Percentiles rank a stretch among this genome's conserved stretches.
These are phyloP conservation scores for Ganoderma boninense DNA, from an alignment of 1,284 basidiomycete species.

Conservation along the genomic window DNA sequence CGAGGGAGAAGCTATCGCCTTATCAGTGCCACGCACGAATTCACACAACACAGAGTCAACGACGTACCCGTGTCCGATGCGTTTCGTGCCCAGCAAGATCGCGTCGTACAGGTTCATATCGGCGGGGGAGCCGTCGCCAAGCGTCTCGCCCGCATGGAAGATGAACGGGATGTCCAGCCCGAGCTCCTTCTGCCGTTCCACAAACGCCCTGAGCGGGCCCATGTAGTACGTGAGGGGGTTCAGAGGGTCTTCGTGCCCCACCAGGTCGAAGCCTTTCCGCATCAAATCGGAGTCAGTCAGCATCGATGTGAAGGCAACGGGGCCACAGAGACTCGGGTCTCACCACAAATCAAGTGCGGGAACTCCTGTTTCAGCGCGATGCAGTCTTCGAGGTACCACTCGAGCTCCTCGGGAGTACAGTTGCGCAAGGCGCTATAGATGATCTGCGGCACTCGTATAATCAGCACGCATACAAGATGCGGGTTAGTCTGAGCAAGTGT, in stretches of 20 bases:
- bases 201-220: conserved; percentile 70
- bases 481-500: not conserved
- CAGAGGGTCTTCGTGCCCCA: conserved; percentile 76
- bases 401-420: conserved; percentile 64
- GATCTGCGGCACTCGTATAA: conserved; percentile 47
- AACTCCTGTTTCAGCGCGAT: conserved; percentile 77
- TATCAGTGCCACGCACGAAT: not conserved
- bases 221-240: conserved; percentile 73
- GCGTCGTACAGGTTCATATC: conserved; percentile 85
- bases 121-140: conserved; percentile 73
- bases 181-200: conserved; percentile 61
- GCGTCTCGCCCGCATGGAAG: conserved; percentile 83
- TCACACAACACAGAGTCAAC: conserved; percentile 15
- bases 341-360: conserved; percentile 56
- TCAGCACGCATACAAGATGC: not conserved
- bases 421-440: conserved; percentile 76
- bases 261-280: conserved; percentile 82
- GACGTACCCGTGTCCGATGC: conserved; percentile 80
- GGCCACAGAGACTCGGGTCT: not conserved
- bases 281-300: not conserved
- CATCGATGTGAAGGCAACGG: not conserved
- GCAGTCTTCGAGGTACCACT: conserved; percentile 78
- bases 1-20: conserved; percentile 66
- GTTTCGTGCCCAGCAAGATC: conserved; percentile 76
- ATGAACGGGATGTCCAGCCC: conserved; percentile 79